Conservation (phyloP, 1,139 yeast genomes). For the Diutina scorzettiae region DNA sequence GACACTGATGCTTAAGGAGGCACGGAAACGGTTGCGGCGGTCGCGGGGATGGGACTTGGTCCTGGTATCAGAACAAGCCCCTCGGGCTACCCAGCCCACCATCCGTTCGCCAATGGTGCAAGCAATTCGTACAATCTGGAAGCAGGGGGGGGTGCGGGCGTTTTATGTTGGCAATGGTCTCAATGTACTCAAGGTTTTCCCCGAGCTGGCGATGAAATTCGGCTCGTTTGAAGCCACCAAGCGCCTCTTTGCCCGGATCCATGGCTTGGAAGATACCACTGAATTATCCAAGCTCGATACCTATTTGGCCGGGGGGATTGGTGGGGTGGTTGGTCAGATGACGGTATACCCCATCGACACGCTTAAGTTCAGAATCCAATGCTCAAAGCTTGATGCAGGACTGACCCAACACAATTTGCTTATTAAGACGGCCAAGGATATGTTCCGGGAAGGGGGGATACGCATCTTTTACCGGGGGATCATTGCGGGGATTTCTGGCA, state of each 20-base stretch:
- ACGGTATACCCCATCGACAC: constrained; percentile 96
- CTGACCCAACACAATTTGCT: constrained; percentile 51
- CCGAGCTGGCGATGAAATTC: constrained; percentile 95
- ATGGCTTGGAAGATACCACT: constrained; percentile 64
- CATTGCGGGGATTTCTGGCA: constrained; percentile 80
- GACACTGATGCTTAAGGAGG: constrained; percentile 18
- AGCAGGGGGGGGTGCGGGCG: constrained; percentile 76
- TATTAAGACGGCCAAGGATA: constrained; percentile 55
- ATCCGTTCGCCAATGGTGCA: constrained; percentile 60
- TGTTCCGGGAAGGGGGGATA: constrained; percentile 74
- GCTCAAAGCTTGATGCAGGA: constrained; percentile 55
- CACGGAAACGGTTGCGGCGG: constrained; percentile 18
- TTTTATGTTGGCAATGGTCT: constrained; percentile 94
- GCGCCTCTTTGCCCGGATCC: constrained; percentile 58
- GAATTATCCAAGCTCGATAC: constrained; percentile 69
- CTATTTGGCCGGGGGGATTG: constrained; percentile 88
- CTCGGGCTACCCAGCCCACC: constrained; percentile 21
- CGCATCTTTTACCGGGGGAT: constrained; percentile 77
- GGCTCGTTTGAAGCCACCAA: constrained; percentile 91
- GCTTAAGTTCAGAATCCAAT: constrained; percentile 70
- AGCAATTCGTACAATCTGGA: constrained; percentile 74
- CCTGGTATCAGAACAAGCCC: constrained; percentile 10
- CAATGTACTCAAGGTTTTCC: constrained; percentile 87
- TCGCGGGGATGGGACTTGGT: constrained; percentile 11
- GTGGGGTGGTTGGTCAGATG: constrained; percentile 88